phyloP scores from a whole-genome alignment of 371 early-diverging fungal species.

The Amoeboaphelidium occidentale region DNA sequence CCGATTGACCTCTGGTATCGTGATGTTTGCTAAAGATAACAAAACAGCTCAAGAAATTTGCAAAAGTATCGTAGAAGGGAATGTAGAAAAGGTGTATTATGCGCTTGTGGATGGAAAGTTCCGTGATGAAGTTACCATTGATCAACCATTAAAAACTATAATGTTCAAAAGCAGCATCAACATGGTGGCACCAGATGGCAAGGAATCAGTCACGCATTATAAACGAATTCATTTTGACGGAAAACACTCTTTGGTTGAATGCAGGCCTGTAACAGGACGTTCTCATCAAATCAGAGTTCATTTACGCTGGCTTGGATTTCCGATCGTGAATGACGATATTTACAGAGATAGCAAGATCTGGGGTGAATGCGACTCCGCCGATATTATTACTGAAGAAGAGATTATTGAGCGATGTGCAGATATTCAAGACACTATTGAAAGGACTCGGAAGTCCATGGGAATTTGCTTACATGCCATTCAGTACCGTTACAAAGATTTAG shows the following conservation, averaged over 20 bases:
- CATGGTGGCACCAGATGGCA: neutral
- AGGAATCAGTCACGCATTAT: neutral
- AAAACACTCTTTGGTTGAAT: conserved; percentile 13
- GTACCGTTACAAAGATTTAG: no score
- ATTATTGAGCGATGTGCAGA: no score
- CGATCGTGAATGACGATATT: conserved; percentile 14
- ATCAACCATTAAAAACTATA: no score
- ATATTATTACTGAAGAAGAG: no score
- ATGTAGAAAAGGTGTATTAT: conserved; percentile 14
- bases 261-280: conserved; percentile 19
- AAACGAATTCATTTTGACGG: neutral
- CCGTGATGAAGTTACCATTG: neutral
- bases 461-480: no score
- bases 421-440: no score
- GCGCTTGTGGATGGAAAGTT: conserved; percentile 15
- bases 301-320: conserved; percentile 14
- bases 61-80: conserved; percentile 5
- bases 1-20: conserved; percentile 17
- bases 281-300: conserved; percentile 24
- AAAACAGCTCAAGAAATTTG: conserved; percentile 4
- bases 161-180: no score
- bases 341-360: neutral
- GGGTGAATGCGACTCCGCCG: no score
- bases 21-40: conserved; percentile 12
- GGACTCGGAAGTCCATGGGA: no score